phyloP scores from a whole-genome alignment of 345 rosid species.

The Eucalyptus microcorys region DNA sequence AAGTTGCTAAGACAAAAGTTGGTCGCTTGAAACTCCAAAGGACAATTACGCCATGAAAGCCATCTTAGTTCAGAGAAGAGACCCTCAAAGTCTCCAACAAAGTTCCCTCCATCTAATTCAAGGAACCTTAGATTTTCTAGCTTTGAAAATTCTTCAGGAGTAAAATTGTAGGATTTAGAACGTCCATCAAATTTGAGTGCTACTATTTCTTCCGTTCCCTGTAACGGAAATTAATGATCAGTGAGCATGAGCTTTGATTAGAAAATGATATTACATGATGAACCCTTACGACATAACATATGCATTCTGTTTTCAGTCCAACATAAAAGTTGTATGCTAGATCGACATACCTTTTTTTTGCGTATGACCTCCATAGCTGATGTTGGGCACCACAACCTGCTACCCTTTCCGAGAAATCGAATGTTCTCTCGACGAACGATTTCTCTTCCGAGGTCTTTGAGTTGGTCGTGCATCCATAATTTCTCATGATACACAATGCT shows the following conservation, averaged over 20 bases:
- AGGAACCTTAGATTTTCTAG: not conserved
- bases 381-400: not conserved
- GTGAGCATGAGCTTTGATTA: not conserved
- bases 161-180: not conserved
- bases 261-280: not conserved
- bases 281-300: not conserved
- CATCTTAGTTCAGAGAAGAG: not conserved
- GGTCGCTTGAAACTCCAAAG: not conserved
- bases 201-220: not conserved
- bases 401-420: not conserved
- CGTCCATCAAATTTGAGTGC: not conserved
- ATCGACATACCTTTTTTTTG: not conserved
- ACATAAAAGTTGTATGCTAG: not conserved
- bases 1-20: not conserved
- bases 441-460: not conserved
- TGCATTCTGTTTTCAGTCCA: not conserved
- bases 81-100: not conserved
- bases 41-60: not conserved
- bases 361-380: not conserved
- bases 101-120: not conserved
- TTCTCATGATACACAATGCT: rapidly evolving
- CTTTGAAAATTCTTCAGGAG: not conserved
- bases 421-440: not conserved
- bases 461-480: slow-evolving; percentile 1
- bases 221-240: not conserved